Base-by-base conservation (phyloP, 2,329 filamentous ascomycete species). In the Nectriaceae sp. region DNA sequence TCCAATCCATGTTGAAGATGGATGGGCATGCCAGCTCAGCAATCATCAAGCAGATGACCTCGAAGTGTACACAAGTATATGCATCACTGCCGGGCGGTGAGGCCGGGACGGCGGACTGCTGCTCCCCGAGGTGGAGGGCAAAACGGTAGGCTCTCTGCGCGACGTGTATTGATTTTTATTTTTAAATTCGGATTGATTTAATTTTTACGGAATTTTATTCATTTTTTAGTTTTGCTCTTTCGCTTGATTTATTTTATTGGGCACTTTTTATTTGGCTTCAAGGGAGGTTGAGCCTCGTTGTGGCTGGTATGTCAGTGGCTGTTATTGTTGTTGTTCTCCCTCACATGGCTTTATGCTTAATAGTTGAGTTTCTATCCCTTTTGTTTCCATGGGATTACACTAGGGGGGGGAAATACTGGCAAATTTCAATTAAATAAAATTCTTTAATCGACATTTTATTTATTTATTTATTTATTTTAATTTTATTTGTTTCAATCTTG, bases 41-140 rank as follows among this genome's bases (percentile, higher is more conserved):
- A 67, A 55, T 58, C 53, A 49, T 41, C 50, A 52, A 55, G 65
- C 67, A 70, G 67, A 70, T 70, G 67, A 70, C 67, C 67, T 35
- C 18, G 37, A 10, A 36, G 16, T 10, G 8, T 15, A n/a, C 8
- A 10, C 5, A 6, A 6, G 20, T 19, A 36, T 36, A n/a, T n/a
- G 8, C 5, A n/a, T 6, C 8, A 11, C n/a, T 16, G 8, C 8
- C n/a, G n/a, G 33, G 33, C 33, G 33, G 33, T 36, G 33, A 36
- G 33, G 33, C 33, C 33, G 33, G 33, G 13, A 36, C 13, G 13
- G 33, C 33, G 33, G 33, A 19, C 11, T 6, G 33, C 8, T 15
- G 11, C 33, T 36, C 33, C 33, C 33, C 33, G 33, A 6, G 13
- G 33, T 36, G 16, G 33, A 13, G 13, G 24, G 24, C 6, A 13